Conservation (phyloP, 805 yeast species). For the Yarrowia phangngaensis region DNA sequence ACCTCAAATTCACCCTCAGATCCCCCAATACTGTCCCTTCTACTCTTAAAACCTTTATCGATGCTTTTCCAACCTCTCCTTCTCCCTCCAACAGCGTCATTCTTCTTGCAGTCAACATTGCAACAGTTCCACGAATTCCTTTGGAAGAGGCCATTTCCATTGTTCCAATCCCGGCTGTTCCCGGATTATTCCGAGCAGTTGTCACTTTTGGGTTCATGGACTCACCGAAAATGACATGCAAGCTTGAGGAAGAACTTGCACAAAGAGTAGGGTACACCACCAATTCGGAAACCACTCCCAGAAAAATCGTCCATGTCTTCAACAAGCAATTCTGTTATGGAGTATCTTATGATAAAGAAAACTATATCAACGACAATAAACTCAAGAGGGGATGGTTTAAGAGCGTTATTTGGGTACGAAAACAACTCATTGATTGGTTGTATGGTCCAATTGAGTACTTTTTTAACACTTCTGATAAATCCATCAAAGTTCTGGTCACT, state of each 20-base stretch:
- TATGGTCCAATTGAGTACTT: conserved; percentile 24
- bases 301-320: conserved; percentile 24
- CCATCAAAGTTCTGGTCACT: conserved; percentile 12
- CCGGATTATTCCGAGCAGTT: conserved; percentile 50
- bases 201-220: conserved; percentile 48
- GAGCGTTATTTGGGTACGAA: conserved; percentile 14
- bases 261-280: conserved; percentile 11
- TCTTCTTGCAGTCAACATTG: conserved; percentile 45
- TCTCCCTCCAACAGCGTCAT: conserved; percentile 46
- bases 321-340: conserved; percentile 26
- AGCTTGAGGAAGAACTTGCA: conserved; percentile 20
- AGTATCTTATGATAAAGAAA: conserved; percentile 5
- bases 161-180: conserved; percentile 42
- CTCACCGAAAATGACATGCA: conserved; percentile 12
- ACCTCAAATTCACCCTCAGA: conserved; percentile 38
- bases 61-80: conserved; percentile 43
- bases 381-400: background rate
- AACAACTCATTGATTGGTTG: conserved; percentile 23
- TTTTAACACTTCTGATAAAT: conserved; percentile 16
- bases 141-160: conserved; percentile 44
- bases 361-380: conserved; percentile 7
- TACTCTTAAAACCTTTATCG: conserved; percentile 41
- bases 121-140: conserved; percentile 45
- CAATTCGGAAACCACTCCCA: background rate
- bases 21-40: conserved; percentile 49